Evolutionary conservation across 441 rosid genomes (phyloP), one percentile per base, ranked within the genome.

Genomic region (Populus hybrid): DNA sequence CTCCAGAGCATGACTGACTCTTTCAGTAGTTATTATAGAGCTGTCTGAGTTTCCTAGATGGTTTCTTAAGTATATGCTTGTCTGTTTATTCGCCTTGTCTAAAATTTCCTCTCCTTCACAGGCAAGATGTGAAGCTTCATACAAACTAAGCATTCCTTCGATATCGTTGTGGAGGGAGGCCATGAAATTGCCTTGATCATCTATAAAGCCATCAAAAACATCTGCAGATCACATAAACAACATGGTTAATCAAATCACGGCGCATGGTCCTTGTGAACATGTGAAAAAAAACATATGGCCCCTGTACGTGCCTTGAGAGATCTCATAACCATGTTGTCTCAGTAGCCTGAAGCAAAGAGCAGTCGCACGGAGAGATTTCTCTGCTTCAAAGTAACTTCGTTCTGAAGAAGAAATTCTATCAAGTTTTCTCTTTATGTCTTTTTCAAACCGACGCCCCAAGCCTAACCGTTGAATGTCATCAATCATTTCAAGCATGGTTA

Each of bases 391-490:
- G 30, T 9, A 5, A 11, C 2, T n/a, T 7, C 5, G 79, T 23
- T 72, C 77, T 8, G 8, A 28, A 3, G 67, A 72, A 6, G 21
- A 7, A 64, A 78, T 24, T 46, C 34, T 78, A 19, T 63, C 12
- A 35, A 89, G 82, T 32, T 77, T 83, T 36, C 6, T 71, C 23
- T 6, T 59, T 57, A 86, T 85, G 42, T 84, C 89, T 5, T 65
- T 76, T 40, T 86, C 59, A 21, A 90, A 86, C 3, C 79, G 84
- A 38, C 78, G 35, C 2, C 80, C 72, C 73, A 88, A 75, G 0
- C 91, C 94, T 61, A 86, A 30, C 38, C 87, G 75, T 72, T 87
- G 85, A 21, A 90, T 80, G 70, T 85, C 88, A 70, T 90, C 91
- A 32, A 90, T 82, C 82, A 83, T 5, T 74, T 79, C 81, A 40